Base-by-base conservation (phyloP, 768 basidiomycete genomes). In the Macrocybe gigantea region DNA sequence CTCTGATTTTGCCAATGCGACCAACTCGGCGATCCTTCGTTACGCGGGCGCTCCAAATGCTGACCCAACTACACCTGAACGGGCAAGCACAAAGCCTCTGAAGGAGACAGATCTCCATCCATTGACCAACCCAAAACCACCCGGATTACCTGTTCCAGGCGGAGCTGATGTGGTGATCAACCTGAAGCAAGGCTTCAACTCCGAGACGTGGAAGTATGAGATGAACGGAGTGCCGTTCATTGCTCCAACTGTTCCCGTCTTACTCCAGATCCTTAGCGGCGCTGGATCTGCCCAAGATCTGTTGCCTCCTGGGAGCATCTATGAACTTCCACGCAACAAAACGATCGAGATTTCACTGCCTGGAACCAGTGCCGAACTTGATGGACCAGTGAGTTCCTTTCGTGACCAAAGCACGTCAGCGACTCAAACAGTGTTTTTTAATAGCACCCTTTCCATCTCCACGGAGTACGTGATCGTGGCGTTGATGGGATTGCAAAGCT, bases 271-370 rank as follows among this genome's bases (percentile, higher is more conserved):
- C 22, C 22, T 22, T 22, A 22, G 22, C 22, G 22, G 22, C 22
- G 22, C 22, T 22, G 2, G 22, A 22, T 22, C 22, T 22, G 22
- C 22, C 22, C 22, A 22, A 14, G 60, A 62, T 7, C 56, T 75
- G 13, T 59, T 66, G 10, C 55, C 64, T 3, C 42, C 56, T 6
- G 69, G 67, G 33, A 58, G 65, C 10, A 61, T 73, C 7, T 69
- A 62, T 47, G 48, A 54, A n/a, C 52, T 75, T 7, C 69, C 70
- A 1, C 44, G 50, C 13, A 67, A 75, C 47, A 55, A 65, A 37
- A 59, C 62, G 10, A 61, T 75, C 48, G 69, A 75, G 46, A 7
- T 75, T 1, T 58, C 56, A 14, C 59, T 74, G 36, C 60, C 64
- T n/a, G 61, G 56, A 35, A 22, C 22, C 22, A 22, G 22, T 50